Conservation (phyloP, 805 yeast species). For the Saccharomyces kudriavzevii region DNA sequence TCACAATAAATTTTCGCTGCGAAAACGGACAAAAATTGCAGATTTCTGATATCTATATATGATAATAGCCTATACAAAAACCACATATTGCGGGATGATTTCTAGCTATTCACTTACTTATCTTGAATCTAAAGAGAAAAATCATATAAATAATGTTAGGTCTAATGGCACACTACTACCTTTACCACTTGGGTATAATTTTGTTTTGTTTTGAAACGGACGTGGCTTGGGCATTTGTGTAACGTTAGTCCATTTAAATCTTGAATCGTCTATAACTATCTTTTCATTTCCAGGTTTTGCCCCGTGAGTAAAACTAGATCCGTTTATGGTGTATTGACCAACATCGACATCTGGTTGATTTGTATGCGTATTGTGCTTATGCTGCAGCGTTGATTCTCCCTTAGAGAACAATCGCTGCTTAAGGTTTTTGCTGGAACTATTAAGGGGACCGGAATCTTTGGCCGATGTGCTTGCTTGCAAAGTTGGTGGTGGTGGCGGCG, state of each 20-base stretch:
- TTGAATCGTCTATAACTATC: constrained; percentile 54
- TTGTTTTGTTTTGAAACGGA: constrained; percentile 57
- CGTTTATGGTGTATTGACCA: constrained; percentile 21
- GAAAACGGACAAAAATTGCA: neutral
- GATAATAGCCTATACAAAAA: neutral
- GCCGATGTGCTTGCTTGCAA: constrained; percentile 9
- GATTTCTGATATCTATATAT: neutral
- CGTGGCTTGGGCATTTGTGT: constrained; percentile 82
- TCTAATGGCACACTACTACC: constrained; percentile 87
- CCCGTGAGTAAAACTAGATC: constrained; percentile 17
- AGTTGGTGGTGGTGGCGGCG: constrained; percentile 20
- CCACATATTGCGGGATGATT: neutral
- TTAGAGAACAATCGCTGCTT: constrained; percentile 27
- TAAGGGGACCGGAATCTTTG: neutral
- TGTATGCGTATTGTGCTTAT: constrained; percentile 18
- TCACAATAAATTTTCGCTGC: neutral
- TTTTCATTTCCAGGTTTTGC: constrained; percentile 7
- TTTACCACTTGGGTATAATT: constrained; percentile 90
- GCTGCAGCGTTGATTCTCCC: constrained; percentile 26
- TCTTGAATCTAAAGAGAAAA: neutral
- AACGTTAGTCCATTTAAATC: constrained; percentile 63
- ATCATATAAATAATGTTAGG: constrained; percentile 33
- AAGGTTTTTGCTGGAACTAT: constrained; percentile 4
- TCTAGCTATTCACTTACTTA: neutral
- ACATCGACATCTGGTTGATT: constrained; percentile 20